phyloP scores from a whole-genome alignment of 179 eudicot genomes.

The Carnegiea gigantea region DNA sequence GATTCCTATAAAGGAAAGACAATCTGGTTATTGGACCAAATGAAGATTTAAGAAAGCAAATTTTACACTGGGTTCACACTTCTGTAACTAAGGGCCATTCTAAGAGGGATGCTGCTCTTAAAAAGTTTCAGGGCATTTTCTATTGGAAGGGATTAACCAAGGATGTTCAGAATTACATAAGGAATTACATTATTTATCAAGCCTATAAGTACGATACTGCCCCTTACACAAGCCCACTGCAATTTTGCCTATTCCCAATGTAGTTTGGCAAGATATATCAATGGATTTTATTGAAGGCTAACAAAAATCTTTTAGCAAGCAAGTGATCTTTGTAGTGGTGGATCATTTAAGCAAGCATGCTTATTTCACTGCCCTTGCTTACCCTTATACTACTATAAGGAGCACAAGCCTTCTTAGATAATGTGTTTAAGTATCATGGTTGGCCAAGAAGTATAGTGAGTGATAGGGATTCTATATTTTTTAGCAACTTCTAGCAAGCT shows the following conservation, averaged over 20 bases:
- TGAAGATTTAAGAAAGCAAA: neutral
- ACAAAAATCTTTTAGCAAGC: too few relatives aligned
- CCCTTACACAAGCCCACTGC: neutral
- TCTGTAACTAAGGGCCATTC: slow-evolving; percentile 5
- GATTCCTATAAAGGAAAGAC: too few relatives aligned
- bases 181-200: neutral
- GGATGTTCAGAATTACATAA: neutral
- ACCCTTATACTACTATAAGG: neutral
- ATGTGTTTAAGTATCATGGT: neutral
- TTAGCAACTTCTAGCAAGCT: neutral
- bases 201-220: neutral
- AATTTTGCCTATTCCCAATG: neutral
- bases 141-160: neutral
- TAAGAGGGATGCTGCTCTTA: neutral
- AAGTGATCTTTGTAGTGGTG: too few relatives aligned
- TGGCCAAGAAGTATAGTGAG: neutral
- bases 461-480: neutral
- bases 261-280: too few relatives aligned
- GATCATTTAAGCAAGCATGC: neutral
- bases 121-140: neutral
- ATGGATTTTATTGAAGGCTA: too few relatives aligned
- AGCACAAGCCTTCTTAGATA: neutral
- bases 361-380: neutral
- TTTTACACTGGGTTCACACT: neutral
- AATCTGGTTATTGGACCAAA: neutral